A percentile compares a stretch with the other conserved stretches of the same genome.
Evolutionary conservation across 2,329 filamentous ascomycete species (phyloP).

Genomic region (Stachybotrys chlorohalonatus): DNA sequence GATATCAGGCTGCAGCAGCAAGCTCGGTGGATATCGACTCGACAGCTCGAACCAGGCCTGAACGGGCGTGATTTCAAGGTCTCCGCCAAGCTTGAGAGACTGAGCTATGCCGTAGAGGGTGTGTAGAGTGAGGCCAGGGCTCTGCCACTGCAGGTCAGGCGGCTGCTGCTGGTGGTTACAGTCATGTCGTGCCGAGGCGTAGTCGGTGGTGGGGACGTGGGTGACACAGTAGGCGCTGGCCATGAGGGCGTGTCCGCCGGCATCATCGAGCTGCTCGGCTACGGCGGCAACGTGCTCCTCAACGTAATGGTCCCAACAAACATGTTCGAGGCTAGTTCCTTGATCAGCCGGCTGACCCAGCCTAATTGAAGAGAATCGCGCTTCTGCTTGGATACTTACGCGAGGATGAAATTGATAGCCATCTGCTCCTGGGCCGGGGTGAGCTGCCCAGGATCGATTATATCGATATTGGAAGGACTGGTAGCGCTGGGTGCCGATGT

Average conservation of each 20-base stretch:
- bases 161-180: conserved; percentile 7
- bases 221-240: conserved; percentile 33
- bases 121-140: conserved; percentile 30
- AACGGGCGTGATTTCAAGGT: conserved; percentile 37
- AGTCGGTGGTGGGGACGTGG: conserved; percentile 25
- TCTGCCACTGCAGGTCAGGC: conserved; percentile 24
- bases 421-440: conserved; percentile 31
- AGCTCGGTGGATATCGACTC: conserved; percentile 25
- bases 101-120: conserved; percentile 35
- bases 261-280: conserved; percentile 16
- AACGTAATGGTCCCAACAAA: conserved; percentile 42
- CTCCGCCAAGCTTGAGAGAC: conserved; percentile 29
- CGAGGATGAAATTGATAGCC: conserved; percentile 44
- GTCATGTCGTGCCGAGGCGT: conserved; percentile 12
- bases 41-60: conserved; percentile 48
- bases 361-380: neutral
- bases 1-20: conserved; percentile 23
- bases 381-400: conserved; percentile 24
- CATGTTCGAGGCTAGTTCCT: conserved; percentile 35
- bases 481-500: conserved; percentile 8
- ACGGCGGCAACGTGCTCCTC: conserved; percentile 28
- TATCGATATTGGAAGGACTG: conserved; percentile 9
- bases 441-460: conserved; percentile 13
- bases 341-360: neutral
- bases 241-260: conserved; percentile 34